Percentiles rank a stretch among this genome's conserved stretches.
phyloP scores from a whole-genome alignment of 2,329 filamentous ascomycete genomes.

The Aschersonia sp. region DNA sequence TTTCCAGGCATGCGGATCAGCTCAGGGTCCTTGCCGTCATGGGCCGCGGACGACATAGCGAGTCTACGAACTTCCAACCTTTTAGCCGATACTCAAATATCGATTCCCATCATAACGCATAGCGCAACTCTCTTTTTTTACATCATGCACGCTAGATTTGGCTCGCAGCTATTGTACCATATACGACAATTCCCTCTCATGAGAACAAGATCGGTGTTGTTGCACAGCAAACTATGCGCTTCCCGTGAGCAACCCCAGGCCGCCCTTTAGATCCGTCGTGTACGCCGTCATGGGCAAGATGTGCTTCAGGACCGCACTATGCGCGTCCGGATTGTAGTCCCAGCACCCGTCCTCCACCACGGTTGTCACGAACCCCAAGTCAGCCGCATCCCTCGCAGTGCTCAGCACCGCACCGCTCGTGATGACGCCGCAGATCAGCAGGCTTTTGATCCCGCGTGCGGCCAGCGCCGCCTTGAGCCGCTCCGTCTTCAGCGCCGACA shows the following conservation, averaged over 20 bases:
- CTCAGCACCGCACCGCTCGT: slow-evolving; percentile 6
- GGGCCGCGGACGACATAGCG: too few species aligned
- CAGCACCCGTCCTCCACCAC: slow-evolving; percentile 5
- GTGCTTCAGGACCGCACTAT: slow-evolving; percentile 1
- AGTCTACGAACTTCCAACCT: too few species aligned
- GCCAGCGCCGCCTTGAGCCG: slow-evolving; percentile 1
- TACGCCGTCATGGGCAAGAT: slow-evolving; percentile 3
- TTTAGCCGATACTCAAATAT: too few species aligned
- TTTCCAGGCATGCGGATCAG: too few species aligned
- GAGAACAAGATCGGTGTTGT: too few species aligned
- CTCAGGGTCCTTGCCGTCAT: too few species aligned
- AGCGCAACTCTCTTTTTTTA: too few species aligned
- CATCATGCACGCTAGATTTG: too few species aligned
- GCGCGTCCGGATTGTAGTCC: slow-evolving; percentile 2
- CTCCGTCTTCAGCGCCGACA: slow-evolving; percentile 2
- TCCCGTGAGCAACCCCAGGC: not conserved
- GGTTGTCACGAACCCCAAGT: slow-evolving; percentile 6
- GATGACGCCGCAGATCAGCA: slow-evolving; percentile 5
- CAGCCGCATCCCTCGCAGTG: slow-evolving; percentile 6
- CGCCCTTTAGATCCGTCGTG: not conserved
- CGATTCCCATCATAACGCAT: too few species aligned
- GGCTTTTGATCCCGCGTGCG: slow-evolving; percentile 1
- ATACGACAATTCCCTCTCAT: too few species aligned
- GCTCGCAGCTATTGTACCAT: too few species aligned
- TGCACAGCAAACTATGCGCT: not conserved